phyloP scores from a whole-genome alignment of 2,329 filamentous ascomycete genomes.

The Alternaria novae-zelandiae region DNA sequence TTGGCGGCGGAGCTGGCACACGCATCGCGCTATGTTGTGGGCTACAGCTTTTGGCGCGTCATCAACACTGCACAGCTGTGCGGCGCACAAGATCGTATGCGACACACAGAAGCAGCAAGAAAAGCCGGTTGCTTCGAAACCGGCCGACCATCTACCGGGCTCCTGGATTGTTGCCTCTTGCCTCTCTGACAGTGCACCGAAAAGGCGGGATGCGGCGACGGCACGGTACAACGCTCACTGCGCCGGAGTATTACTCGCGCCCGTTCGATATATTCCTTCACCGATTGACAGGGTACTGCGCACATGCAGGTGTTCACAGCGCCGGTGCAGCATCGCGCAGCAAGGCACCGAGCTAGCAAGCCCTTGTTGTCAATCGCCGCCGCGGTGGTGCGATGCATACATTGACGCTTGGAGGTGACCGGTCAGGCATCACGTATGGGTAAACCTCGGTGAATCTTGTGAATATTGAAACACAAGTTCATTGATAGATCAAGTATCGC shows the following conservation, averaged over 20 bases:
- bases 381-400: conserved; percentile 2
- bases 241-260: conserved; percentile 19
- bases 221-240: conserved; percentile 11
- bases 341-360: conserved; percentile 6
- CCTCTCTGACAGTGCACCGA: conserved; percentile 3
- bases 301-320: conserved; percentile 11
- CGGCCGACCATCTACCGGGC: conserved; percentile 13
- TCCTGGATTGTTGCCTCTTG: conserved; percentile 10
- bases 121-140: background rate
- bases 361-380: background rate
- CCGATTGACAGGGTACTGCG: conserved; percentile 1
- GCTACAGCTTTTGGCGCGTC: background rate
- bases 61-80: background rate
- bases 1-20: conserved; percentile 4
- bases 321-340: conserved; percentile 14
- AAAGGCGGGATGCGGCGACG: conserved; percentile 7
- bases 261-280: conserved; percentile 5
- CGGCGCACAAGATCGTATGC: background rate
- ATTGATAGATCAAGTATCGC: background rate
- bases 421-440: background rate
- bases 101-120: background rate
- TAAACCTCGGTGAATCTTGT: background rate
- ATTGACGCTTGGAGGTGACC: background rate
- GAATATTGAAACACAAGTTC: background rate
- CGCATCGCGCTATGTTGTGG: background rate